Conservation (phyloP, 2,329 filamentous ascomycete genomes). For the Magnaporthiopsis incrustans region DNA sequence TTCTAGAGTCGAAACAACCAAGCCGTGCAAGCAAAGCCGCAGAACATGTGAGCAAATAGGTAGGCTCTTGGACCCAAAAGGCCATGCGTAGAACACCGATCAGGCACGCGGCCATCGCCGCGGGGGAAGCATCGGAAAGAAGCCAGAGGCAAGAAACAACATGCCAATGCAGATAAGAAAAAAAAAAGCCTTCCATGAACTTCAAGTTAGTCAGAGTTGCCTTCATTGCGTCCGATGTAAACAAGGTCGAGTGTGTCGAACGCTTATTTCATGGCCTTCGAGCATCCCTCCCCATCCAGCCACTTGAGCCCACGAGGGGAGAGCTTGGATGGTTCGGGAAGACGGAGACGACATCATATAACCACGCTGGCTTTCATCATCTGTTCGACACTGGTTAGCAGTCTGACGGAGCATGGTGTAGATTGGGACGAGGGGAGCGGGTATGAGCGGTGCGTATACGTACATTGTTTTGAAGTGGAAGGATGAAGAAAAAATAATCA, state of each 20-base stretch:
- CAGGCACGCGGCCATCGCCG: no score
- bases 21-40: not conserved
- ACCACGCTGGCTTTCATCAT: constrained; percentile 99
- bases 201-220: constrained; percentile 78
- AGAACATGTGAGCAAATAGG: not conserved
- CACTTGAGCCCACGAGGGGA: constrained; percentile 87
- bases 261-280: constrained; percentile 89
- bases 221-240: constrained; percentile 91
- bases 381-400: constrained; percentile 38
- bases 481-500: constrained; percentile 59
- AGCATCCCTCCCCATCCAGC: constrained; percentile 58
- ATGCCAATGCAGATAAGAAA: not conserved
- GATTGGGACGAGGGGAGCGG: not conserved
- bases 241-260: constrained; percentile 99
- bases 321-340: constrained; percentile 63
- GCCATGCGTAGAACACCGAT: not conserved
- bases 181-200: constrained; percentile 17
- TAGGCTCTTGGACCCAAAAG: not conserved
- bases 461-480: constrained; percentile 93
- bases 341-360: constrained; percentile 70
- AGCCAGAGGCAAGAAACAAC: not conserved
- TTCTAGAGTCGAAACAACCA: not conserved
- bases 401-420: not conserved
- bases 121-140: not conserved
- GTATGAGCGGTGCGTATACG: constrained; percentile 39